A percentile compares a stretch with the other conserved stretches of the same genome.
These are phyloP conservation scores for Lentinula sp. DNA, from an alignment of 768 basidiomycete species.

Conservation along the genomic window DNA sequence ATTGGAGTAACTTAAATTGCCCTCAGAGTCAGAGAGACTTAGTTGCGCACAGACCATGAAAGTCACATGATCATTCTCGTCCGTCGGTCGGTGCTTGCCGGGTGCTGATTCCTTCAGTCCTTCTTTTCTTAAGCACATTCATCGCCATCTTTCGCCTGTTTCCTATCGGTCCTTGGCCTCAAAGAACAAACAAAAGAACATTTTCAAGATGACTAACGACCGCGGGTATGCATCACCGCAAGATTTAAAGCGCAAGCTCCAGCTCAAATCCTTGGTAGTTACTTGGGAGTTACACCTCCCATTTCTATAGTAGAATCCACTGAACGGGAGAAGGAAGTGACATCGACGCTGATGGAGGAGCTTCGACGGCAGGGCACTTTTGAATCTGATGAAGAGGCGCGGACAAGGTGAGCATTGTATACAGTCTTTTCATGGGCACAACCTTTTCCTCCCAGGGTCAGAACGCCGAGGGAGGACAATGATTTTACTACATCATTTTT, in stretches of 20 bases:
- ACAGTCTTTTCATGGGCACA: too few relatives aligned
- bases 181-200: not conserved
- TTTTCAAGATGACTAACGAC: constrained; percentile 33
- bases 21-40: too few relatives aligned
- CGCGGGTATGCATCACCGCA: constrained; percentile 25
- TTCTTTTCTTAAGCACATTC: not conserved
- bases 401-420: constrained; percentile 64
- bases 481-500: too few relatives aligned
- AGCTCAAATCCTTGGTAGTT: constrained; percentile 33
- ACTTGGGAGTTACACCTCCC: constrained; percentile 79
- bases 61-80: not conserved
- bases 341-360: constrained; percentile 84
- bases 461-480: not conserved
- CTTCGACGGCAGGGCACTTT: constrained; percentile 81
- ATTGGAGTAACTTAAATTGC: too few relatives aligned
- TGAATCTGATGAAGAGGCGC: constrained; percentile 83
- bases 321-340: constrained; percentile 78
- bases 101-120: not conserved
- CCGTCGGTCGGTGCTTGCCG: not conserved
- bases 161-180: not conserved
- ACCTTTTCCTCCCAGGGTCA: not conserved
- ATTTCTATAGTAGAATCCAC: constrained; percentile 74
- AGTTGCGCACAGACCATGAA: too few relatives aligned
- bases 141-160: not conserved
- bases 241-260: constrained; percentile 9